Evolutionary conservation across 75 land plant species (phyloP).

Genomic region (Cunninghamia lanceolata): DNA sequence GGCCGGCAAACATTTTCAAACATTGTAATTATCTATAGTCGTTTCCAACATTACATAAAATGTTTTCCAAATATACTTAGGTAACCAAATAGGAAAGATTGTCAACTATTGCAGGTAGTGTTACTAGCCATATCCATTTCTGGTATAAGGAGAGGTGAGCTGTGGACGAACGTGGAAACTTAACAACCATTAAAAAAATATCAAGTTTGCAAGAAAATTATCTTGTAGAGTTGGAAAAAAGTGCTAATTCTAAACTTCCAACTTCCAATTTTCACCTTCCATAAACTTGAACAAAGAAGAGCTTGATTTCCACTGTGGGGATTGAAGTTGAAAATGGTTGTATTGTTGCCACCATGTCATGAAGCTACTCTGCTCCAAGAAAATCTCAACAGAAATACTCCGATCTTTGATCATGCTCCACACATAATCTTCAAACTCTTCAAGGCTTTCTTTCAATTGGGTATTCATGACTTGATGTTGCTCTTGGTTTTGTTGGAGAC

Average conservation of each 20-base stretch:
- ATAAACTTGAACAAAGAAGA: background rate
- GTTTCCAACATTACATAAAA: too few species aligned
- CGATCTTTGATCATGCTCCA: background rate
- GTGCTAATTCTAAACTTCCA: background rate
- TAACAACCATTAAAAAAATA: too few species aligned
- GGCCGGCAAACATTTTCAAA: too few species aligned
- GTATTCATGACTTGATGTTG: background rate
- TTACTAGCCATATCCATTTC: too few species aligned
- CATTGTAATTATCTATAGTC: too few species aligned
- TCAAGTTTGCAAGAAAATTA: too few species aligned
- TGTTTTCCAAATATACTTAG: too few species aligned
- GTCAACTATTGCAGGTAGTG: too few species aligned
- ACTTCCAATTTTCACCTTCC: background rate
- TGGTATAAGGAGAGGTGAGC: too few species aligned
- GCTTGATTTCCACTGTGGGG: conserved; percentile 1
- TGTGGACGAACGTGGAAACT: too few species aligned
- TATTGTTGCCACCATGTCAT: conserved; percentile 2
- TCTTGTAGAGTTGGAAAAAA: background rate
- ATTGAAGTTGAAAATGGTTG: background rate
- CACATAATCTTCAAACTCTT: background rate
- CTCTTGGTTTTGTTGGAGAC: background rate
- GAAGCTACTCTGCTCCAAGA: conserved; percentile 5
- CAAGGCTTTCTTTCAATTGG: background rate
- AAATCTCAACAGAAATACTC: background rate
- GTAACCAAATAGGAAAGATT: background rate